These are phyloP conservation scores for Piloderma croceum DNA, from an alignment of 768 basidiomycete genomes.

Conservation along the genomic window DNA sequence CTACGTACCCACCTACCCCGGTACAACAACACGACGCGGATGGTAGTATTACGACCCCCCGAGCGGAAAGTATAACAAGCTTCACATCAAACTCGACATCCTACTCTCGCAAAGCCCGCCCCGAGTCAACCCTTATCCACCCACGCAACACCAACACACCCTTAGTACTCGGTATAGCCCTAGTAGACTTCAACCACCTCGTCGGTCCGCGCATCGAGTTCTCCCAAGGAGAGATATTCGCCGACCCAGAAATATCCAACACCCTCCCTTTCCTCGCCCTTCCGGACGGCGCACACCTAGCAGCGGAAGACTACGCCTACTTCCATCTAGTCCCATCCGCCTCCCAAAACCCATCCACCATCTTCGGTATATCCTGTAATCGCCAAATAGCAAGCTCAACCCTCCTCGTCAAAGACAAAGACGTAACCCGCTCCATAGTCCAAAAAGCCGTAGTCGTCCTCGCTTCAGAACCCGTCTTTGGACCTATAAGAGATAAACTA, in stretches of 20 bases:
- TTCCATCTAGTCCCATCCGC: slow-evolving; percentile 83
- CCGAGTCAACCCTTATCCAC: slow-evolving; percentile 70
- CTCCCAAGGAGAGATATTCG: slow-evolving; percentile 67
- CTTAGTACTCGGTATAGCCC: slow-evolving; percentile 77
- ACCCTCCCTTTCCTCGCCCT: slow-evolving; percentile 93
- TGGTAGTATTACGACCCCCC: slow-evolving; percentile 49
- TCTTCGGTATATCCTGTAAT: slow-evolving; percentile 99
- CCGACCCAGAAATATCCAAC: slow-evolving; percentile 79
- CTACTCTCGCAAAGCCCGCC: slow-evolving; percentile 67
- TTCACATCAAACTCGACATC: too few species aligned
- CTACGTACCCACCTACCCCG: slow-evolving; percentile 58
- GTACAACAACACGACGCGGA: slow-evolving; percentile 42
- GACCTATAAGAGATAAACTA: slow-evolving; percentile 91
- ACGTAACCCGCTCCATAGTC: slow-evolving; percentile 92
- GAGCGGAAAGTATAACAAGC: too few species aligned
- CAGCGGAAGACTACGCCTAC: slow-evolving; percentile 93
- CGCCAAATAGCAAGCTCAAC: slow-evolving; percentile 84
- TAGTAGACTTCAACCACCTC: slow-evolving; percentile 95
- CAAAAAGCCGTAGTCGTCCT: slow-evolving; percentile 97
- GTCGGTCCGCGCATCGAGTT: slow-evolving; percentile 94
- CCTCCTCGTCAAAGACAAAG: slow-evolving; percentile 70
- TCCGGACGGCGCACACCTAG: slow-evolving; percentile 95
- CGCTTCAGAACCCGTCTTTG: slow-evolving; percentile 86
- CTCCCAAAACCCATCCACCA: slow-evolving; percentile 66
- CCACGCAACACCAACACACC: slow-evolving; percentile 45